Base-by-base conservation (phyloP, 2,329 filamentous ascomycete genomes). In the Phoma sp. region DNA sequence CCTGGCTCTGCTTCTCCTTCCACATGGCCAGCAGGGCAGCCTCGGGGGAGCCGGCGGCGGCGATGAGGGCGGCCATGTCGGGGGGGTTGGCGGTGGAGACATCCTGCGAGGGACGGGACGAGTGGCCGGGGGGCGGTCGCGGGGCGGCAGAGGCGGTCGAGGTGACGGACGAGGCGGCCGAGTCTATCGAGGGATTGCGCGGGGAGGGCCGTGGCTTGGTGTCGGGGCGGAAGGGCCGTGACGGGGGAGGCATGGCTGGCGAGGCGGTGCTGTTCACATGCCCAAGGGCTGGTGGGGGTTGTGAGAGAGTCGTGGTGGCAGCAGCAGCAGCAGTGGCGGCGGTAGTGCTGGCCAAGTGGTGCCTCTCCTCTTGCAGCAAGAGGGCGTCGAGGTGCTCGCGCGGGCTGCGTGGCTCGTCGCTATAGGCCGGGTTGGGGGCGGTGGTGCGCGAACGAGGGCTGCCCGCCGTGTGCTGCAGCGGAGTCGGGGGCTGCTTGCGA, bases 141-240 rank as follows among this genome's bases (percentile, higher is more conserved):
- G 54, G 49, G 13, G 43, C 47, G 2, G 43, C 47, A 9, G 70
- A 70, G 43, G 65, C 57, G 46, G 64, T 74, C 38, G 77, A 78
- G 15, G 80, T 81, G 53, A 80, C 67, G 6, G 79, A 79, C 12
- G 94, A 96, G 41, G 96, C 89, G n/a, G 91, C 90, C 10, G 93
- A 97, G 74, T 98, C 94, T 68, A 96, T 94, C 10, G 94, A 97
- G 3, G 90, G 90, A 51, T 90, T 96, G 67, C 93, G 87, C 51
- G 88, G 85, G 32, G 69, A 70, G 31, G 55, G 66, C 29, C 63
- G 67, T 27, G 63, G 73, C 51, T 60, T 68, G 25, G 63, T 65
- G 37, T 73, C 69, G 43, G 68, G 71, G 40, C 74, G 69, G 60
- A 64, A 68, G 43, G 76, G 65, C 40, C 72, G 70, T 47, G 74